Conservation (phyloP, 192 early-diverging fungal genomes). For the Coemansia aciculifera region DNA sequence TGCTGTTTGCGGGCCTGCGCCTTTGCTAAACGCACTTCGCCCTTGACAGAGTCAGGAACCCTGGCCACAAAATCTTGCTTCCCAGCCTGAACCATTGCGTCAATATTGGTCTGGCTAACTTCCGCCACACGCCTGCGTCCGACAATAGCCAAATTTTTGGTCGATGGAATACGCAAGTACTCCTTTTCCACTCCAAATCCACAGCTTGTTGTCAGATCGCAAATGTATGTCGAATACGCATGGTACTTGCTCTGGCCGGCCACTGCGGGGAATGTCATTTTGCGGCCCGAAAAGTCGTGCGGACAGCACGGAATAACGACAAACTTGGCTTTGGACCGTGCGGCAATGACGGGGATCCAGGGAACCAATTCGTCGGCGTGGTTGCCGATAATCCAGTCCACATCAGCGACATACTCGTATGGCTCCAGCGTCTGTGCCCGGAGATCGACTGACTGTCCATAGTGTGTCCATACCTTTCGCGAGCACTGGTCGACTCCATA, state of each 20-base stretch:
- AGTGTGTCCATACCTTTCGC: conserved; percentile 75
- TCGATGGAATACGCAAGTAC: conserved; percentile 75
- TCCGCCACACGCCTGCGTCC: conserved; percentile 47
- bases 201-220: conserved; percentile 54
- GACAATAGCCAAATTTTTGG: conserved; percentile 74
- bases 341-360: conserved; percentile 80
- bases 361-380: conserved; percentile 87
- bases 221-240: conserved; percentile 66
- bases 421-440: conserved; percentile 62
- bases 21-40: conserved; percentile 36
- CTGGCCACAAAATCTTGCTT: conserved; percentile 33
- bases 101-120: conserved; percentile 4
- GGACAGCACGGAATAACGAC: conserved; percentile 84
- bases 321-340: conserved; percentile 50
- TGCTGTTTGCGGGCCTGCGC: conserved; percentile 19
- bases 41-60: conserved; percentile 44
- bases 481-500: conserved; percentile 72
- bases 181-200: conserved; percentile 67
- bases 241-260: conserved; percentile 67
- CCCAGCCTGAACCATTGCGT: conserved; percentile 8
- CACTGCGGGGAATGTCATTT: conserved; percentile 46
- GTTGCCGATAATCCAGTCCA: conserved; percentile 83
- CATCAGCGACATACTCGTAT: conserved; percentile 15
- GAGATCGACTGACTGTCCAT: conserved; percentile 48
- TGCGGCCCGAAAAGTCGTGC: conserved; percentile 69